These are phyloP conservation scores for Rubia balearica DNA, from an alignment of 305 asterid species.

Conservation along the genomic window DNA sequence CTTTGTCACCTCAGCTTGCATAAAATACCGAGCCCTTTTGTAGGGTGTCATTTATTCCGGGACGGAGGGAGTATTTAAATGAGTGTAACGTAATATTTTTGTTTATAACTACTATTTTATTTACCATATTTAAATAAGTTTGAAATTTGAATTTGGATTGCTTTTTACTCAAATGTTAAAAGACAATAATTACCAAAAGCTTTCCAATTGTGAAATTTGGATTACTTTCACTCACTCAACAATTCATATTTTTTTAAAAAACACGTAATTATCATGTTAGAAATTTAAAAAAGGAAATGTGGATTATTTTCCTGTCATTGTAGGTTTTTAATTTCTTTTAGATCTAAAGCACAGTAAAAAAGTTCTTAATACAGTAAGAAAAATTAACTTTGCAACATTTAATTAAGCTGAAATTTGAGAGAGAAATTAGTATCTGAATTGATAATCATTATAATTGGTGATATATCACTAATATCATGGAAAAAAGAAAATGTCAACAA, in stretches of 20 bases:
- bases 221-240: too few relatives aligned
- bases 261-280: neutral
- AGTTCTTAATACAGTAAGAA: neutral
- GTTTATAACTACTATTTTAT: neutral
- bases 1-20: too few relatives aligned
- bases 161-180: neutral
- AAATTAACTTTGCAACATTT: neutral
- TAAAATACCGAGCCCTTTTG: too few relatives aligned
- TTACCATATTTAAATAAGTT: neutral
- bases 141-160: neutral
- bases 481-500: neutral
- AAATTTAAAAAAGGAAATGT: neutral
- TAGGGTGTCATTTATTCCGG: too few relatives aligned
- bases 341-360: neutral
- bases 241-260: too few relatives aligned
- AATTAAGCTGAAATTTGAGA: neutral
- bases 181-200: neutral
- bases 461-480: neutral
- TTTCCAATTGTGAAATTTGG: neutral
- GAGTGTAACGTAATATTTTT: too few relatives aligned
- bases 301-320: neutral
- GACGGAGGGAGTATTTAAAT: too few relatives aligned
- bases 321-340: neutral
- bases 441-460: constrained; percentile 2
- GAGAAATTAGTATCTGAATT: neutral